phyloP scores from a whole-genome alignment of 305 asterid species.

The Fraxinus ornus region DNA sequence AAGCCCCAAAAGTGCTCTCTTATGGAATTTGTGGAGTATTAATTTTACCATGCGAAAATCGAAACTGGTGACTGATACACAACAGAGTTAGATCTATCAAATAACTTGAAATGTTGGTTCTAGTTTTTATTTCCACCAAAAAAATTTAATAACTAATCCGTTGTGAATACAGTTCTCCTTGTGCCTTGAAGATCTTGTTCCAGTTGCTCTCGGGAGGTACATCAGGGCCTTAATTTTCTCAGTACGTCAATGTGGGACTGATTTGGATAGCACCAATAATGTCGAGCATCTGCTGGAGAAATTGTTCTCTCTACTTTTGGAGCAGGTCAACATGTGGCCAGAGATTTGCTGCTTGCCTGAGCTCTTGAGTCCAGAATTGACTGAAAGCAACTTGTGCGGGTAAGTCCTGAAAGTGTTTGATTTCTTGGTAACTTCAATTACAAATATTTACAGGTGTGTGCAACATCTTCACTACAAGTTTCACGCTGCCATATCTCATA shows the following conservation, averaged over 20 bases:
- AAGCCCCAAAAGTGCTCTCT: not conserved
- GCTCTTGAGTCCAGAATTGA: constrained; percentile 67
- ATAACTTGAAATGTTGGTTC: constrained; percentile 5
- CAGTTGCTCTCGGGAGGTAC: constrained; percentile 88
- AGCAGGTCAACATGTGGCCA: constrained; percentile 86
- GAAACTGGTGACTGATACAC: constrained; percentile 3
- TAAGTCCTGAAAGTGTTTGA: constrained; percentile 29
- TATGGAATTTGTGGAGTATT: constrained; percentile 6
- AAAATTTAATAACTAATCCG: constrained; percentile 20
- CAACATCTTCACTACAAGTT: not conserved
- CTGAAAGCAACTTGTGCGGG: constrained; percentile 81
- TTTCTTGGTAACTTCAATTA: constrained; percentile 1
- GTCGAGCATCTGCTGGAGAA: constrained; percentile 78
- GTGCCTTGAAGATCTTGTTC: constrained; percentile 97
- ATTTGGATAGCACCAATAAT: constrained; percentile 36
- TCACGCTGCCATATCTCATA: not conserved
- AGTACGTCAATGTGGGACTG: constrained; percentile 46
- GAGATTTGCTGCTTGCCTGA: constrained; percentile 88
- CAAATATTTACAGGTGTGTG: not conserved
- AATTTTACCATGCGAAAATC: constrained; percentile 15
- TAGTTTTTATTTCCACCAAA: constrained; percentile 12
- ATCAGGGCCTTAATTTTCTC: constrained; percentile 66
- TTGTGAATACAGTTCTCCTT: constrained; percentile 72
- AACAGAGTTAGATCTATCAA: constrained; percentile 1
- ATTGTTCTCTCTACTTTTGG: constrained; percentile 80